Conservation (phyloP, 1,284 basidiomycete species). For the Rhodotorula sp. region DNA sequence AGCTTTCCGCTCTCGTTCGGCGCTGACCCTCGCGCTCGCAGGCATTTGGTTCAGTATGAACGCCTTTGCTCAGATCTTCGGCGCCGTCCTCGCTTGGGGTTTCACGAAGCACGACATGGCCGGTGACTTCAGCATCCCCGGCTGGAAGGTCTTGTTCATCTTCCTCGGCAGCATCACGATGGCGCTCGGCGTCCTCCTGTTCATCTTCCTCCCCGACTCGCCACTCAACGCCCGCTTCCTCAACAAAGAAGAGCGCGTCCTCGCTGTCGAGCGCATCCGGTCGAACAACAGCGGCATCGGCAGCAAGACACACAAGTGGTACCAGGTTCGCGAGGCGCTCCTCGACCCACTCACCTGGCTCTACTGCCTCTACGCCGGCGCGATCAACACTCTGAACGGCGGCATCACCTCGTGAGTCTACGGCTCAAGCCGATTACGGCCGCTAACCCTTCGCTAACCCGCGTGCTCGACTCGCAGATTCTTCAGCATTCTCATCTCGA, state of each 20-base stretch:
- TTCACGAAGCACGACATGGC: constrained; percentile 14
- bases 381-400: constrained; percentile 13
- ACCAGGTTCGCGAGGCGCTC: constrained; percentile 46
- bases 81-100: constrained; percentile 22
- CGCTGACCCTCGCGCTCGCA: constrained; percentile 5
- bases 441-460: not conserved
- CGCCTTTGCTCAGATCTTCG: constrained; percentile 20
- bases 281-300: constrained; percentile 47
- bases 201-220: constrained; percentile 23
- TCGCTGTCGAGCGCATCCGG: constrained; percentile 48
- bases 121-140: constrained; percentile 13
- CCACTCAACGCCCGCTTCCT: constrained; percentile 42
- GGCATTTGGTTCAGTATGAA: constrained; percentile 12
- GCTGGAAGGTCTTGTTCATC: constrained; percentile 25
- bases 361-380: constrained; percentile 6
- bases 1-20: constrained; percentile 4
- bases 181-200: constrained; percentile 8
- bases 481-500: constrained; percentile 12
- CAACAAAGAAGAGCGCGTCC: constrained; percentile 41
- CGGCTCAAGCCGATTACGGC: too few relatives aligned
- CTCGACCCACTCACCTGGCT: constrained; percentile 40
- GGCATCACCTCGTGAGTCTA: constrained; percentile 8
- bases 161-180: constrained; percentile 14
- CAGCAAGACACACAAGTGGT: constrained; percentile 46
- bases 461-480: not conserved